Base-by-base conservation (phyloP, 768 basidiomycete species). In the Gyrodon lividus region DNA sequence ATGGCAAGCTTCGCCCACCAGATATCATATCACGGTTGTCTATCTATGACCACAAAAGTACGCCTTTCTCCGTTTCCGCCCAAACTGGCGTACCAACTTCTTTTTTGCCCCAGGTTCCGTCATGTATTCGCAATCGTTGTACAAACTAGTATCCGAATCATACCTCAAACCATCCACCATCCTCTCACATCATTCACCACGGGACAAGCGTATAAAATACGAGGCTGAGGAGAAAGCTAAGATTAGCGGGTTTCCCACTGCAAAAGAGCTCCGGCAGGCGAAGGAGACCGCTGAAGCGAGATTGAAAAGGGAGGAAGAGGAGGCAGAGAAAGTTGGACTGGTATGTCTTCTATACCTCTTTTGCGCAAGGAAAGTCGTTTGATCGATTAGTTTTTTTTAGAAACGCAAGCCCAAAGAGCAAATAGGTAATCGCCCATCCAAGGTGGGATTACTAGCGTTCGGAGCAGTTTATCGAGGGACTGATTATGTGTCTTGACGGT, bases 121-220 rank as follows among this genome's bases (percentile, higher is more conserved):
- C 42, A 46, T 80, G 24, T 85, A 89, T 61, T 68, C 75, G 2
- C 84, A 86, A 61, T 75, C 78, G 2, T 66, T 93, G 47, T 78
- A 83, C 59, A 83, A 82, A 54, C 81, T 94, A 17, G 83, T 94
- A n/a, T 75, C 81, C 2, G 74, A 72, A 35, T 73, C 74, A n/a
- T 92, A 92, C 69, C 72, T 95, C 43, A 89, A 87, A 60, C 84
- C 91, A 19, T 87, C 91, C 16, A 91, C 89, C 1, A 62, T 82
- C 30, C 74, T 88, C 17, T 89, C 87, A 0, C 92, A 94, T 58
- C 65, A 84, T 35, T 93, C 91, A 20, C 89, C 89, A 8, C 76
- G 81, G 26, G 92, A 94, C 64, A 87, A 87, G 58, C 79, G 80
- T 19, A 89, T 94, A 42, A 77, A 83, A 55, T 92, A 92, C 63